Base-by-base conservation (phyloP, 148 eudicot species). In the Cornus florida region DNA sequence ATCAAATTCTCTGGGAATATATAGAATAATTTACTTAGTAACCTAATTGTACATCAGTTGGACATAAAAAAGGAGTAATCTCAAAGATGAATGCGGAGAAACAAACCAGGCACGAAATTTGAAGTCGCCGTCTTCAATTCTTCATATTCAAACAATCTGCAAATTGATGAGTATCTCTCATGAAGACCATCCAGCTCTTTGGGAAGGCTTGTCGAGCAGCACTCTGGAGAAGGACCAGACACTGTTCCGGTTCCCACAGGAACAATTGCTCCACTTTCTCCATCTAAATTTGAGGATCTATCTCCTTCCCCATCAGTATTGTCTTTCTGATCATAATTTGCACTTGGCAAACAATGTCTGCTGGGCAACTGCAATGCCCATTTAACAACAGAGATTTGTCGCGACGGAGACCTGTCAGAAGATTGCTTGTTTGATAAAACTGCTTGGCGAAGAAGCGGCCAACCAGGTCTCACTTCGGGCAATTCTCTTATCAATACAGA, bases 101-200 rank as follows among this genome's bases (percentile, higher is more conserved):
- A 76, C 88, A 79, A 67, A 94, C 99, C 99, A 69, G 92, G 82
- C 35, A 39, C 77, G 79, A 94, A 96, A 75, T 85, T 87, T 53
- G 84, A 78, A 31, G 99, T 94, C 35, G 98, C 97, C n/a, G 78
- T 72, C 74, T 80, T 86, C 77, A 96, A 97, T 74, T 96, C 99
- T 73, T 89, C 86, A 57, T 86, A 92, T 35, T 82, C 72, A 78
- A 96, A 94, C 75, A 90, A 31, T 80, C 91, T 86, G 81, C 98
- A 96, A 24, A 80, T 86, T 70, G 94, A 84, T 22, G 90, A 88
- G 87, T 90, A 94, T 85, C 87, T 96, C 80, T 89, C 92, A 48
- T 76, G 83, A 84, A 96, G 90, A 79, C 88, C 86, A 77, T 91
- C 92, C 70, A 91, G 71, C 84, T 85, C 94, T 75, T 73, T 77